Conservation (phyloP, 805 yeast genomes). For the Saccharomycopsis javanensis region DNA sequence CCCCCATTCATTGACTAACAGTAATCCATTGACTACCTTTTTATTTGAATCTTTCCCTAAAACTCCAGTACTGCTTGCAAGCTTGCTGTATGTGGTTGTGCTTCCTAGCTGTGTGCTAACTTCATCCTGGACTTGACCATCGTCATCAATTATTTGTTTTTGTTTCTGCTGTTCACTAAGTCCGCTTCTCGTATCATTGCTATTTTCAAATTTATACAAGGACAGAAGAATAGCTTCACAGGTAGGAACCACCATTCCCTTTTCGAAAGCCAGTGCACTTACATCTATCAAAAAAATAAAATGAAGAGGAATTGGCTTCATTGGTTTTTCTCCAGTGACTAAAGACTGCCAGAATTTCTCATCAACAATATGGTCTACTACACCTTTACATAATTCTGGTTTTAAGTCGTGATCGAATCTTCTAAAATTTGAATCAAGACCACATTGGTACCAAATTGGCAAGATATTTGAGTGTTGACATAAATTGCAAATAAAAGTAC, state of each 20-base stretch:
- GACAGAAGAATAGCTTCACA: slow-evolving; percentile 62
- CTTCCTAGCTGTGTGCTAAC: not conserved
- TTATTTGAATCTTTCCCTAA: not conserved
- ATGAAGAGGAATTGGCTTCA: slow-evolving; percentile 41
- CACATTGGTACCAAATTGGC: slow-evolving; percentile 56
- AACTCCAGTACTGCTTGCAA: not conserved
- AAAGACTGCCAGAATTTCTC: slow-evolving; percentile 42
- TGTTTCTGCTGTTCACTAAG: too few species aligned
- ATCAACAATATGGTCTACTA: slow-evolving; percentile 79
- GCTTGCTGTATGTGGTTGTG: slow-evolving; percentile 19
- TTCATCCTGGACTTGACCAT: not conserved
- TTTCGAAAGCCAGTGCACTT: slow-evolving; percentile 45
- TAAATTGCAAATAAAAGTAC: slow-evolving; percentile 70
- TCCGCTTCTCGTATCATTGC: slow-evolving; percentile 11
- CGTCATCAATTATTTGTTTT: not conserved
- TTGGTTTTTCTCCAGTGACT: slow-evolving; percentile 26
- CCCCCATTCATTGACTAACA: not conserved
- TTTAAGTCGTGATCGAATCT: slow-evolving; percentile 54
- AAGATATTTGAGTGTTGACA: slow-evolving; percentile 69
- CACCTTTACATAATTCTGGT: slow-evolving; percentile 75
- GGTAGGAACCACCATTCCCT: slow-evolving; percentile 50
- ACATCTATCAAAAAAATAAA: slow-evolving; percentile 71
- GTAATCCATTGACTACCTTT: not conserved
- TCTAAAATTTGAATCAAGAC: slow-evolving; percentile 49
- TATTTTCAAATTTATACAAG: slow-evolving; percentile 24